phyloP scores from a whole-genome alignment of 371 early-diverging fungal species.

The Dipsacomyces acuminosporus region DNA sequence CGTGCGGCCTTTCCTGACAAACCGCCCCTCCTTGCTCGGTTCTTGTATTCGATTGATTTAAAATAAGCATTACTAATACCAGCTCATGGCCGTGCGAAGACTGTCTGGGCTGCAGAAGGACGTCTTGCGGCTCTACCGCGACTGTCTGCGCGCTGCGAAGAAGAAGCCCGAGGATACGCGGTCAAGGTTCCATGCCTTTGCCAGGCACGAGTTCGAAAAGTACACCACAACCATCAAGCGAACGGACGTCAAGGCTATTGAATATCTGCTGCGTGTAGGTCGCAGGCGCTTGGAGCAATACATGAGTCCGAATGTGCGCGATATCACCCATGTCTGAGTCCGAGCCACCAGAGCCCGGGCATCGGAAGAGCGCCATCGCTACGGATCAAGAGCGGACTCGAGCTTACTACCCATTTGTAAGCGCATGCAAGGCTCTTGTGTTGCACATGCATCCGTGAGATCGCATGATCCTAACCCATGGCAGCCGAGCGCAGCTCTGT shows the following conservation, averaged over 20 bases:
- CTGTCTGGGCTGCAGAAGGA: slow-evolving; percentile 45
- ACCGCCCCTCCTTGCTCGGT: no score
- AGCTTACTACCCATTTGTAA: no score
- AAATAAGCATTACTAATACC: no score
- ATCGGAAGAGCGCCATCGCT: no score
- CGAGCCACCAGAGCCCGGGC: no score
- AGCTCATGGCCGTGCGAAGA: slow-evolving; percentile 4
- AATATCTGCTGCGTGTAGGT: slow-evolving; percentile 43
- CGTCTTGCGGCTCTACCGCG: slow-evolving; percentile 42
- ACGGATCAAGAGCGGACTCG: no score
- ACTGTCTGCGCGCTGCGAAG: slow-evolving; percentile 40
- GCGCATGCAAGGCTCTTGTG: no score
- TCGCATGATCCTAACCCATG: no score
- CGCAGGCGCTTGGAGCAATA: slow-evolving; percentile 43
- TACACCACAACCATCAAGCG: slow-evolving; percentile 27
- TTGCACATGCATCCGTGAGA: no score
- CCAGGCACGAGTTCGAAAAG: slow-evolving; percentile 40
- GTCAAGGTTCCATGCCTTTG: slow-evolving; percentile 34
- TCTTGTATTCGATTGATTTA: no score
- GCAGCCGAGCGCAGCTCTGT: no score
- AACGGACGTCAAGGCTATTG: slow-evolving; percentile 44
- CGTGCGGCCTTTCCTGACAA: no score
- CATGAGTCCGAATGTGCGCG: slow-evolving; percentile 30
- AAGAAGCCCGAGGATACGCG: slow-evolving; percentile 37
- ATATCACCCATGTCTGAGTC: slow-evolving; percentile 8